Evolutionary conservation across 2,329 filamentous ascomycete species (phyloP).

Genomic region (Diaporthe humulicola): DNA sequence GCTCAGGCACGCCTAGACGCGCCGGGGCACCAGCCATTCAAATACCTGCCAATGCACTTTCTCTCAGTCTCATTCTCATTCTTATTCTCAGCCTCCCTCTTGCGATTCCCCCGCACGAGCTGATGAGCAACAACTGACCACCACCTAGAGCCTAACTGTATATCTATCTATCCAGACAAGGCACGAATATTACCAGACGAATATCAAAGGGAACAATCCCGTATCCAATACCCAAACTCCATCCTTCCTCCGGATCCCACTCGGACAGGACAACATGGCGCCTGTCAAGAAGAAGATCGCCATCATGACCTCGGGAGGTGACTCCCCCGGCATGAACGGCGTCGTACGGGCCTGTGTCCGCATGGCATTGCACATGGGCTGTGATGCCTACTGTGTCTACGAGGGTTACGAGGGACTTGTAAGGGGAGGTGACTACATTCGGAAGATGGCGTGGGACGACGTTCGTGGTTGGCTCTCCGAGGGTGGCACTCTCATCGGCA

Average conservation of each 20-base stretch:
- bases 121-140: neutral
- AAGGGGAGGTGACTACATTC: slow-evolving; percentile 88
- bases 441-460: slow-evolving; percentile 90
- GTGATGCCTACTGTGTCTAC: slow-evolving; percentile 85
- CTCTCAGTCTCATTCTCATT: neutral
- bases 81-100: neutral
- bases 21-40: slow-evolving; percentile 5
- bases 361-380: slow-evolving; percentile 87
- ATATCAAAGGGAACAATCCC: neutral
- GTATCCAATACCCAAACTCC: neutral
- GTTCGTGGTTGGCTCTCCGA: slow-evolving; percentile 95
- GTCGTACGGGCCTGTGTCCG: slow-evolving; percentile 91
- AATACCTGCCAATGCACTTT: neutral
- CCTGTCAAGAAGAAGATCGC: slow-evolving; percentile 77
- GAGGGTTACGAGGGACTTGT: slow-evolving; percentile 98
- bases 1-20: slow-evolving; percentile 1
- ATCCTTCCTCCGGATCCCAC: neutral
- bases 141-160: neutral
- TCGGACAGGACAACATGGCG: slow-evolving; percentile 53
- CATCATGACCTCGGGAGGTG: slow-evolving; percentile 94
- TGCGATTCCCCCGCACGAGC: neutral
- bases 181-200: neutral
- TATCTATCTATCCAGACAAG: neutral
- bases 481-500: slow-evolving; percentile 95
- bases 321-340: slow-evolving; percentile 95